Evolutionary conservation across 768 basidiomycete genomes (phyloP).

Genomic region (Suillus paluster): DNA sequence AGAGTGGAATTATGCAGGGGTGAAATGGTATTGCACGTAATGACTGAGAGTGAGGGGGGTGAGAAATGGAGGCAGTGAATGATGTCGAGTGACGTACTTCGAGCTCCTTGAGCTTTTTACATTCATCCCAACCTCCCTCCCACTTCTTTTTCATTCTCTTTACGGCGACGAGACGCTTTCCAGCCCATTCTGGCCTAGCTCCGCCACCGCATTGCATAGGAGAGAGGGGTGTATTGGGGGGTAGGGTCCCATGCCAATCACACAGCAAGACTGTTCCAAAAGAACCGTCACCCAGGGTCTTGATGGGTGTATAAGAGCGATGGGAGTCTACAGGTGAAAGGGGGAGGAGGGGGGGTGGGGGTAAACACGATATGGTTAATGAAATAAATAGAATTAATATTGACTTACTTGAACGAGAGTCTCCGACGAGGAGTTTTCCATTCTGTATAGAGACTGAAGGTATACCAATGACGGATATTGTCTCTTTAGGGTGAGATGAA

Average conservation of each 20-base stretch:
- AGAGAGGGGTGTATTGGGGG: slow-evolving; percentile 87
- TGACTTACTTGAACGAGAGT: slow-evolving; percentile 72
- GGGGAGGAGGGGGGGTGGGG: too few relatives aligned
- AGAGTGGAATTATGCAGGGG: slow-evolving; percentile 96
- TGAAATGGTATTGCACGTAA: slow-evolving; percentile 93
- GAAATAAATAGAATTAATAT: slow-evolving; percentile 5
- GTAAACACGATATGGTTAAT: slow-evolving; percentile 15
- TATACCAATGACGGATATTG: slow-evolving; percentile 70
- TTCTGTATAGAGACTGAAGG: slow-evolving; percentile 77
- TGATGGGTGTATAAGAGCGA: slow-evolving; percentile 92
- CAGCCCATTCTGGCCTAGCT: slow-evolving; percentile 90
- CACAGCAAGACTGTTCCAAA: slow-evolving; percentile 99
- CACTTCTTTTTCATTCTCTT: slow-evolving; percentile 98
- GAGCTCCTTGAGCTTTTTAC: slow-evolving; percentile 92
- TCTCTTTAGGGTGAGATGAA: slow-evolving; percentile 50
- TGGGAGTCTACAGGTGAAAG: slow-evolving; percentile 61
- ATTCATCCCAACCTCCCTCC: slow-evolving; percentile 99
- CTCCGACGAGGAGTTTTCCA: slow-evolving; percentile 73
- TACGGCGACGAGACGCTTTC: slow-evolving; percentile 93
- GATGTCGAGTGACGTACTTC: slow-evolving; percentile 60
- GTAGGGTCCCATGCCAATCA: slow-evolving; percentile 97
- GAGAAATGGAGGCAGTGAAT: slow-evolving; percentile 18
- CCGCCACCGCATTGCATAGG: slow-evolving; percentile 97
- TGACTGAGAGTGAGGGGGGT: slow-evolving; percentile 64
- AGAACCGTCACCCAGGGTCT: slow-evolving; percentile 96